Conservation (phyloP, 306 rosid genomes). For the Trifolium subterraneum region DNA sequence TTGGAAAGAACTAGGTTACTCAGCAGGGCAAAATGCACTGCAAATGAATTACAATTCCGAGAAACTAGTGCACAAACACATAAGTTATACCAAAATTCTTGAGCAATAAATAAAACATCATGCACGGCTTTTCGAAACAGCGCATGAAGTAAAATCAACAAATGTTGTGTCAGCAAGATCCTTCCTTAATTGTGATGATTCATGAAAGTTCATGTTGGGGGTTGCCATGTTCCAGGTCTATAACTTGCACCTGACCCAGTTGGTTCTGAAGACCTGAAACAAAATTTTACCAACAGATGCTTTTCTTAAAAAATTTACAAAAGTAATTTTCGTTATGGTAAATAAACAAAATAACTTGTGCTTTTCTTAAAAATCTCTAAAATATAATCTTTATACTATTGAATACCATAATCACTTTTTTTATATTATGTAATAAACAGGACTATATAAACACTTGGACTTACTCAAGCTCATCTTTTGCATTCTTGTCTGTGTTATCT, state of each 20-base stretch:
- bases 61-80: constrained; percentile 9
- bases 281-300: constrained; percentile 27
- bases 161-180: constrained; percentile 31
- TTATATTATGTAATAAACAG: neutral
- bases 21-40: neutral
- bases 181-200: constrained; percentile 11
- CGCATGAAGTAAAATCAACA: constrained; percentile 12
- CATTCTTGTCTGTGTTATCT: constrained; percentile 49
- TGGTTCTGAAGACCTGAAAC: constrained; percentile 79
- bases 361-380: neutral
- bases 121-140: constrained; percentile 5
- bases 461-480: constrained; percentile 53
- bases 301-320: too few relatives aligned
- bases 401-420: neutral
- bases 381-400: neutral
- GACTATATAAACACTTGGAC: constrained; percentile 36
- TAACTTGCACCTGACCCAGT: constrained; percentile 70
- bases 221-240: constrained; percentile 96
- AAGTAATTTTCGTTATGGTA: neutral
- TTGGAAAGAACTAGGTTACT: neutral
- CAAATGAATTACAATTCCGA: constrained; percentile 33
- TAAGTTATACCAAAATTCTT: constrained; percentile 32
- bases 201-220: constrained; percentile 65
- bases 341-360: neutral
- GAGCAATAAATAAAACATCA: constrained; percentile 32